Conservation (phyloP, 2,329 filamentous ascomycete genomes). For the Falciphora oryzae region DNA sequence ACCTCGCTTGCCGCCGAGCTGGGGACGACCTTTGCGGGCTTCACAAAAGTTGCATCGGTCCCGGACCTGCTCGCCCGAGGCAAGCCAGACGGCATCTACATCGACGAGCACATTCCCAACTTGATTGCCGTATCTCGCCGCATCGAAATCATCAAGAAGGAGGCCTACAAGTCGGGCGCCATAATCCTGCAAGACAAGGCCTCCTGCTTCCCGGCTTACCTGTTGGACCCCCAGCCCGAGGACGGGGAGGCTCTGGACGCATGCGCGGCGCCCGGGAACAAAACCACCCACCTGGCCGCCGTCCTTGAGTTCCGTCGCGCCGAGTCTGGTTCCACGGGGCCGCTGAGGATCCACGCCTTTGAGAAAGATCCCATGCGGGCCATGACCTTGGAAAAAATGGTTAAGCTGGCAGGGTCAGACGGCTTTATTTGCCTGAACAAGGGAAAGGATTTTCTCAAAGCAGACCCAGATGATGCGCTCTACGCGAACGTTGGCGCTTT, state of each 20-base stretch:
- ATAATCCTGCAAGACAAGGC: slow-evolving; percentile 96
- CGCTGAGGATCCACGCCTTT: slow-evolving; percentile 46
- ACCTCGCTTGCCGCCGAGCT: slow-evolving; percentile 67
- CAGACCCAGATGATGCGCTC: slow-evolving; percentile 56
- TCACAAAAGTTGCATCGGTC: slow-evolving; percentile 50
- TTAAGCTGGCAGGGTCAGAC: slow-evolving; percentile 67
- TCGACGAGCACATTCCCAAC: slow-evolving; percentile 80
- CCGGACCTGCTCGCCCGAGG: slow-evolving; percentile 42
- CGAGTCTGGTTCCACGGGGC: neutral
- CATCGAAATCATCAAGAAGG: slow-evolving; percentile 64
- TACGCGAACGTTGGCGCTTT: slow-evolving; percentile 72
- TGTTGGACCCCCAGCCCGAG: slow-evolving; percentile 62
- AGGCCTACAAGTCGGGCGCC: slow-evolving; percentile 68
- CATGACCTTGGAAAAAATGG: slow-evolving; percentile 77
- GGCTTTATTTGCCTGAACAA: slow-evolving; percentile 60
- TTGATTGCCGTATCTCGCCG: slow-evolving; percentile 71
- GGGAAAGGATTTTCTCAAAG: slow-evolving; percentile 75
- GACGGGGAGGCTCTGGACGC: slow-evolving; percentile 83
- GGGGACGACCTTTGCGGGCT: slow-evolving; percentile 65
- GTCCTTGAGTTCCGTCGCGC: slow-evolving; percentile 45
- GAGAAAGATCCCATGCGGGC: slow-evolving; percentile 70
- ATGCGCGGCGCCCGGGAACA: slow-evolving; percentile 93
- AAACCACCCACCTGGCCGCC: slow-evolving; percentile 88
- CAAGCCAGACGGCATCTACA: slow-evolving; percentile 38
- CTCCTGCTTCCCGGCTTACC: slow-evolving; percentile 90